Percentiles rank a stretch among this genome's conserved stretches.
phyloP scores from a whole-genome alignment of 805 yeast genomes.

The Candida parachauliodes region DNA sequence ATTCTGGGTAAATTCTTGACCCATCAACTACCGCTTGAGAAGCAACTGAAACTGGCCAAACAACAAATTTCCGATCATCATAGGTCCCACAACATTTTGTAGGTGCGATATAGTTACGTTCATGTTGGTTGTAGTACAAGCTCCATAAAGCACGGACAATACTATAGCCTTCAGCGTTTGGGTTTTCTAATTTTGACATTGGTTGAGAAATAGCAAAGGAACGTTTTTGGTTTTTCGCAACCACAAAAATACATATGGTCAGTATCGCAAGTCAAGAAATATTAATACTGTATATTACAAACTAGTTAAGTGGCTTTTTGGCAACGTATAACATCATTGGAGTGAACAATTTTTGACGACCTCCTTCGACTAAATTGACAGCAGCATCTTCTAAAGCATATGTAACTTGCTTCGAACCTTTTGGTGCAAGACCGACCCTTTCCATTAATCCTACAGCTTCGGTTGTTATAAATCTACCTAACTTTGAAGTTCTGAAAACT shows the following conservation, averaged over 20 bases:
- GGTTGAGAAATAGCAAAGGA: not conserved
- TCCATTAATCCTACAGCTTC: slow-evolving; percentile 79
- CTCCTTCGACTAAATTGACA: slow-evolving; percentile 90
- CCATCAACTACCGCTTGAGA: slow-evolving; percentile 68
- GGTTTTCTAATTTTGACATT: slow-evolving; percentile 16
- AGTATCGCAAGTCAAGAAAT: slow-evolving; percentile 6
- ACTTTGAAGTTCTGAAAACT: slow-evolving; percentile 77
- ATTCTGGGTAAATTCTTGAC: slow-evolving; percentile 50
- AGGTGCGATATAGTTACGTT: slow-evolving; percentile 38
- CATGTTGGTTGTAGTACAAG: slow-evolving; percentile 34
- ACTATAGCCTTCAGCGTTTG: slow-evolving; percentile 39
- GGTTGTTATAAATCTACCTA: slow-evolving; percentile 87
- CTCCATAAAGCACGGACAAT: slow-evolving; percentile 42
- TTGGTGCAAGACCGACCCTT: slow-evolving; percentile 82
- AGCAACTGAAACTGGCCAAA: slow-evolving; percentile 69
- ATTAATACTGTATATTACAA: slow-evolving; percentile 1
- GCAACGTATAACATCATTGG: slow-evolving; percentile 96
- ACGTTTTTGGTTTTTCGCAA: slow-evolving; percentile 6
- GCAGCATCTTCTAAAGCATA: slow-evolving; percentile 96
- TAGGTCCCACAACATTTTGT: slow-evolving; percentile 41
- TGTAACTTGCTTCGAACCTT: slow-evolving; percentile 85
- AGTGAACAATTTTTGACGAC: slow-evolving; percentile 82
- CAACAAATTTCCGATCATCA: slow-evolving; percentile 51
- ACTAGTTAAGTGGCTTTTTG: slow-evolving; percentile 59
- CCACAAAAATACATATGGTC: too few relatives aligned